Conservation (phyloP, 768 basidiomycete species). For the Amanita rimosa region DNA sequence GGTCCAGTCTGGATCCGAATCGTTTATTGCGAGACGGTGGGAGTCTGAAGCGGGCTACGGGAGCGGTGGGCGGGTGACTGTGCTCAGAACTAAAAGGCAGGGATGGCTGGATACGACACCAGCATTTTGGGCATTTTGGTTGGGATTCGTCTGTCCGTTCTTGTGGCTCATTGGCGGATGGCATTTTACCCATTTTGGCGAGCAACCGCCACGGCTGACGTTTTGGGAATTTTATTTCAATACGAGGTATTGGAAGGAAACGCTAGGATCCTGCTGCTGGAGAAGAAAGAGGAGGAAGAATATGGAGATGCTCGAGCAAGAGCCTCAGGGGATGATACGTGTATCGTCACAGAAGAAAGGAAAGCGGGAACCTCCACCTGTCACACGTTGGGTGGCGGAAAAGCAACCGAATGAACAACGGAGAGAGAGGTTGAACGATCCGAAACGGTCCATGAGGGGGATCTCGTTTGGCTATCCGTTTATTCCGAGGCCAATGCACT, state of each 20-base stretch:
- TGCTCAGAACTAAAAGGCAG: constrained; percentile 14
- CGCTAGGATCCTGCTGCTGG: constrained; percentile 18
- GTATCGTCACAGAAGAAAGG: constrained; percentile 12
- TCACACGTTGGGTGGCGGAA: constrained; percentile 33
- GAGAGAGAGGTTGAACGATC: constrained; percentile 29
- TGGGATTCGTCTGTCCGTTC: constrained; percentile 62
- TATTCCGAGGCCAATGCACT: constrained; percentile 30
- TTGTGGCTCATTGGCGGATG: constrained; percentile 74
- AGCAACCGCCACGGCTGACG: constrained; percentile 30
- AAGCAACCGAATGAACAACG: constrained; percentile 32
- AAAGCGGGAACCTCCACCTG: constrained; percentile 19
- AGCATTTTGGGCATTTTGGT: constrained; percentile 58
- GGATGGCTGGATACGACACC: constrained; percentile 23
- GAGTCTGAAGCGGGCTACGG: constrained; percentile 29
- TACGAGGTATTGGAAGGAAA: constrained; percentile 25
- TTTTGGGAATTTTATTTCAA: constrained; percentile 37
- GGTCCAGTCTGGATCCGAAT: constrained; percentile 28
- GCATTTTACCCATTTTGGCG: constrained; percentile 42
- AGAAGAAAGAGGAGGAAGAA: constrained; percentile 12
- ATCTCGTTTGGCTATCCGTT: constrained; percentile 52
- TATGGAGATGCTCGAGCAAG: constrained; percentile 9
- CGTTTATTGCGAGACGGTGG: constrained; percentile 42
- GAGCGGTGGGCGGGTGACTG: constrained; percentile 14
- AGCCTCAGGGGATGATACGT: constrained; percentile 11
- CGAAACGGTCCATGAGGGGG: constrained; percentile 31